A percentile compares a stretch with the other conserved stretches of the same genome.
These are phyloP conservation scores for Anisodus acutangulus DNA, from an alignment of 257 asterid genomes.

Conservation along the genomic window DNA sequence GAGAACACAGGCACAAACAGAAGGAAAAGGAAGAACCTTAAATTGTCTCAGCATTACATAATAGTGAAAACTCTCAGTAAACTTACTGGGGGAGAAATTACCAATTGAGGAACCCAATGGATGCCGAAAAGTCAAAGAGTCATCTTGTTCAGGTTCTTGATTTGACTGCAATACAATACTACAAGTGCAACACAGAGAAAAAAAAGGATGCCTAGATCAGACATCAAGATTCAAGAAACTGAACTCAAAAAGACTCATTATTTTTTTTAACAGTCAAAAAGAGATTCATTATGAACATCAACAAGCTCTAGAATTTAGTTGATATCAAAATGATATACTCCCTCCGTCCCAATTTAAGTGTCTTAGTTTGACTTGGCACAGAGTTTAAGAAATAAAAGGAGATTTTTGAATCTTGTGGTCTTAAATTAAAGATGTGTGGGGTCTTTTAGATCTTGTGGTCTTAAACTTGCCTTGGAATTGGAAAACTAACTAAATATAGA, in stretches of 20 bases:
- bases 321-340: conserved; percentile 3
- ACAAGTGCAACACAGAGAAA: background rate
- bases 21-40: background rate
- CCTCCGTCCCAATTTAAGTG: no score
- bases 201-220: background rate
- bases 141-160: conserved; percentile 68
- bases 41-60: background rate
- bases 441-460: no score
- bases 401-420: no score
- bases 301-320: background rate
- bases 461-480: no score
- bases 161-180: conserved; percentile 55
- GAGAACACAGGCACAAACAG: conserved; percentile 32
- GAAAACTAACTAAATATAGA: no score
- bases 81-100: conserved; percentile 64
- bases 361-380: no score
- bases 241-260: conserved; percentile 3
- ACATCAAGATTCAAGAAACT: conserved; percentile 18
- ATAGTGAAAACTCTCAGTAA: background rate
- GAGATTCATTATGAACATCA: background rate
- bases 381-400: no score
- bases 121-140: conserved; percentile 45
- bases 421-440: no score
- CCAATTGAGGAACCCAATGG: conserved; percentile 57
- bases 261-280: no score